Evolutionary conservation across 2,329 filamentous ascomycete genomes (phyloP), one percentile per base, ranked within the genome.

Genomic region (Penicillium sp.): DNA sequence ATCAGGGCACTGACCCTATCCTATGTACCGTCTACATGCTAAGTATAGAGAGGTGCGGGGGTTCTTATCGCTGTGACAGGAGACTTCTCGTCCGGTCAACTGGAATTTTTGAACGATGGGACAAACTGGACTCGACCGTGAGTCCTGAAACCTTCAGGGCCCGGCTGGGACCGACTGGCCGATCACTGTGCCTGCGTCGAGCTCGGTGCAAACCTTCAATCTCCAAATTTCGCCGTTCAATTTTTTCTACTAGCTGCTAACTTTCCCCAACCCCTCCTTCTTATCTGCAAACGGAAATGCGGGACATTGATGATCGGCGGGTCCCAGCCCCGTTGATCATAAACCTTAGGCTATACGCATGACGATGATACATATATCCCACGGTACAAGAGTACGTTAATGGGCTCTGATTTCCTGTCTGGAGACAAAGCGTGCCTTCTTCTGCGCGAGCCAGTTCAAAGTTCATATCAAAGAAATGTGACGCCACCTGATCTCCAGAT

Each of bases 401-500:
- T 42, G 38, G 51, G 49, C 43, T 53, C 29, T 54, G 46, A 26
- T 39, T 28, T 34, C 26, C 16, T 29, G 24, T 2, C n/a, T 12
- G 24, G 15, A 38, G n/a, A 24, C n/a, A 16, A 21, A n/a, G 2
- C 21, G n/a, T 33, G 8, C 3, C 9, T 18, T 21, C 18, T 42
- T 49, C 13, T 49, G 21, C 23, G 21, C 10, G n/a, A 38, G 24
- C 24, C 24, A 26, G 24, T 29, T 29, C 28, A 29, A 29, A 29
- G 28, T 29, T 29, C 28, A 29, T 29, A 29, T 29, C 5, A 29
- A 7, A 29, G 10, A 49, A 15, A 9, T 45, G 45, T 57, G 54
- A 59, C 56, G 58, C 58, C 54, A 57, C 54, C 43, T 28, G 41
- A 33, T 21, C 46, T 48, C 42, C 47, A 38, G 53, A 61, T 63